These are phyloP conservation scores for Fraxinus angustifolia DNA, from an alignment of 305 asterid genomes.

Conservation along the genomic window DNA sequence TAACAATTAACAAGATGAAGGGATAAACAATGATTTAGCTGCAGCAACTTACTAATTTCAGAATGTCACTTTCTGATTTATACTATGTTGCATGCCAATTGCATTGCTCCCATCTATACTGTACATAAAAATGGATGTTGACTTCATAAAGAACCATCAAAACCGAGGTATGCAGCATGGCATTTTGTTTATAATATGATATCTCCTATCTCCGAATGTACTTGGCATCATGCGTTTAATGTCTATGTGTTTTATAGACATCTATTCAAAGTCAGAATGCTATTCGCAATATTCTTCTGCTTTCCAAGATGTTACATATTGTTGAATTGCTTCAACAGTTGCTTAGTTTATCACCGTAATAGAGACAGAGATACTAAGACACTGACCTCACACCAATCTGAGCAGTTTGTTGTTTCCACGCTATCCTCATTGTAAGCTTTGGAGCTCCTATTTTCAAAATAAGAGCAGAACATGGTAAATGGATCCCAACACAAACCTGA, in stretches of 20 bases:
- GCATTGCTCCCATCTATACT: background rate
- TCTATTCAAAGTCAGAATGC: background rate
- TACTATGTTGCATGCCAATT: background rate
- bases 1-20: background rate
- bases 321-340: conserved; percentile 3
- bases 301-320: background rate
- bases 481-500: conserved; percentile 83
- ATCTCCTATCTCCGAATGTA: background rate
- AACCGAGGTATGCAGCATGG: background rate
- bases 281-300: background rate
- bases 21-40: background rate
- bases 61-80: background rate
- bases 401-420: conserved; percentile 37
- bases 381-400: conserved; percentile 98
- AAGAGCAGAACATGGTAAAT: conserved; percentile 60
- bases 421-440: conserved; percentile 41
- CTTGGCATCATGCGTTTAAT: background rate
- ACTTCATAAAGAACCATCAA: background rate
- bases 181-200: background rate
- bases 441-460: conserved; percentile 64
- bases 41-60: background rate
- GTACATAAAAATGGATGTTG: background rate
- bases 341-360: background rate
- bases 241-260: background rate
- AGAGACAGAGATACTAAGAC: conserved; percentile 14